A percentile compares a stretch with the other conserved stretches of the same genome.
Conservation (phyloP, 2,329 filamentous ascomycete genomes). For the Tothia fuscella region DNA sequence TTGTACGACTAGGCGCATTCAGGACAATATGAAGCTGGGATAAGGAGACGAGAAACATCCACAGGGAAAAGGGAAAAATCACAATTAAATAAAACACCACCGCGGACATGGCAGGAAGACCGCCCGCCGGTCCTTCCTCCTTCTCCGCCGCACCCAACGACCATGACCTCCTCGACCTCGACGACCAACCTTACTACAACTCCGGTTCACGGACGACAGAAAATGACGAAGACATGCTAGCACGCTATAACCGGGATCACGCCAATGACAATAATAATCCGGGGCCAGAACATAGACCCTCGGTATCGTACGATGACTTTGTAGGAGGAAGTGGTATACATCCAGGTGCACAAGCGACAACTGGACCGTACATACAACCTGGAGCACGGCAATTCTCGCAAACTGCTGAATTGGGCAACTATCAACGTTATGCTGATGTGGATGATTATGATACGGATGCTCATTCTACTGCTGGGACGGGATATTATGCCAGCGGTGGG, state of each 20-base stretch:
- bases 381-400: conserved; percentile 47
- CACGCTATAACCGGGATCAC: conserved; percentile 60
- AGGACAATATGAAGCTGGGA: too few relatives aligned
- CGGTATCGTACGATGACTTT: conserved; percentile 90
- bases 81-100: too few relatives aligned
- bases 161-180: conserved; percentile 59
- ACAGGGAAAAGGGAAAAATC: too few relatives aligned
- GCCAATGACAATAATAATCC: conserved; percentile 42
- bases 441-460: conserved; percentile 78
- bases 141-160: conserved; percentile 15
- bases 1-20: too few relatives aligned
- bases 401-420: conserved; percentile 73
- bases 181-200: conserved; percentile 58
- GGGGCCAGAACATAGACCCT: conserved; percentile 57
- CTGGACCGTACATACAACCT: conserved; percentile 28
- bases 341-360: background rate
- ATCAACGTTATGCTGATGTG: conserved; percentile 80
- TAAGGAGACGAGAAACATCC: too few relatives aligned
- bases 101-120: conserved; percentile 41
- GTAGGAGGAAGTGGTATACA: conserved; percentile 46
- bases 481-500: conserved; percentile 62
- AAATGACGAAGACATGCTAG: conserved; percentile 69
- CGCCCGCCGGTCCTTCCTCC: conserved; percentile 38
- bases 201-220: conserved; percentile 65
- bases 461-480: conserved; percentile 47